These are phyloP conservation scores for Paraconiothyrium sp. DNA, from an alignment of 2,329 filamentous ascomycete species.

Conservation along the genomic window DNA sequence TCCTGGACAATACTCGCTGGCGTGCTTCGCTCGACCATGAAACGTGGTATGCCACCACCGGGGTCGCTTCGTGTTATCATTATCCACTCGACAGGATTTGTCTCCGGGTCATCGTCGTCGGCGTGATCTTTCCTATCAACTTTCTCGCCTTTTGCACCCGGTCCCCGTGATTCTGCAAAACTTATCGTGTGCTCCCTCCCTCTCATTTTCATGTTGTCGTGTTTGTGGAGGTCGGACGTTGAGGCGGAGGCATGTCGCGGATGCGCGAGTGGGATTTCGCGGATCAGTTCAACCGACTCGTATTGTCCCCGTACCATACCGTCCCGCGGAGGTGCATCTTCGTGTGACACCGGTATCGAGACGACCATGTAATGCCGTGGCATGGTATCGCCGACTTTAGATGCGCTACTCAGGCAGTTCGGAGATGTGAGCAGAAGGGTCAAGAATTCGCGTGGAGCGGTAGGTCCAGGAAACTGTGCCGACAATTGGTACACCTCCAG, in stretches of 20 bases:
- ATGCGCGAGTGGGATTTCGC: constrained; percentile 73
- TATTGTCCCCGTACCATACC: constrained; percentile 87
- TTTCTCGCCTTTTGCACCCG: constrained; percentile 49
- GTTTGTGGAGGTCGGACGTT: constrained; percentile 30
- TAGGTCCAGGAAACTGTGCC: constrained; percentile 89
- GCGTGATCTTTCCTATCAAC: constrained; percentile 38
- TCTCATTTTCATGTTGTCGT: constrained; percentile 27
- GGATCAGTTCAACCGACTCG: constrained; percentile 90
- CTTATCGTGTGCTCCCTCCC: constrained; percentile 54
- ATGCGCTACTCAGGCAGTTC: constrained; percentile 59
- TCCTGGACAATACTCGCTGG: constrained; percentile 82
- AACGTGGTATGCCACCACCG: constrained; percentile 85
- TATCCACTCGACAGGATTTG: constrained; percentile 83
- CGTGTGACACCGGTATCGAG: constrained; percentile 83
- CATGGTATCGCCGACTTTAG: constrained; percentile 49
- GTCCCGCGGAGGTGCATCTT: constrained; percentile 72
- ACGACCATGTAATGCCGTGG: constrained; percentile 84
- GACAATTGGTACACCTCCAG: constrained; percentile 84
- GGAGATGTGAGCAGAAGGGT: constrained; percentile 77
- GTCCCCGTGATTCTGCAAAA: constrained; percentile 51
- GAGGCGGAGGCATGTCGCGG: constrained; percentile 50
- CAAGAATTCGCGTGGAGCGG: constrained; percentile 87
- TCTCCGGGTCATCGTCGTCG: constrained; percentile 57
- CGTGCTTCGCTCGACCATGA: constrained; percentile 90
- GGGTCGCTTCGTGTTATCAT: constrained; percentile 93